phyloP scores from a whole-genome alignment of 2,329 filamentous ascomycete genomes.

The Didymella pinodella region DNA sequence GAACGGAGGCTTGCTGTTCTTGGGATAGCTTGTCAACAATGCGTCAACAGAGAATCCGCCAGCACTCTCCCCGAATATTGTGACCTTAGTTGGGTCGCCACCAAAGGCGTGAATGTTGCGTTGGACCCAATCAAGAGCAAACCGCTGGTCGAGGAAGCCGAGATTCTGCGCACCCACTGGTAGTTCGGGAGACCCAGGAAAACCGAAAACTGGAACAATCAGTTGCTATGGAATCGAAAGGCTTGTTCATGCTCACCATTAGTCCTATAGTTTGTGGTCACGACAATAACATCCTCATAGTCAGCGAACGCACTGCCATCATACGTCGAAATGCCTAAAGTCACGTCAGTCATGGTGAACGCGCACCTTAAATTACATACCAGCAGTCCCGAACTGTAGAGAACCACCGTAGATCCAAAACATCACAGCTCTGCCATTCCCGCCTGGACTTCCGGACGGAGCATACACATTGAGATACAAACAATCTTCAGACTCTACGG shows the following conservation, averaged over 20 bases:
- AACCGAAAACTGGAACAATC: conserved; percentile 38
- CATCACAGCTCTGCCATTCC: conserved; percentile 35
- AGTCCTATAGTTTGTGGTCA: conserved; percentile 42
- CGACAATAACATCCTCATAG: conserved; percentile 42
- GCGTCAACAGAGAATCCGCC: conserved; percentile 38
- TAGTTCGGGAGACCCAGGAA: conserved; percentile 35
- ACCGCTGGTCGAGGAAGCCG: conserved; percentile 65
- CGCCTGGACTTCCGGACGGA: conserved; percentile 30
- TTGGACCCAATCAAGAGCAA: conserved; percentile 63
- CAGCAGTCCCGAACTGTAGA: conserved; percentile 35
- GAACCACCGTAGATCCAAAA: conserved; percentile 46
- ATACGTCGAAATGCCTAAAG: conserved; percentile 24
- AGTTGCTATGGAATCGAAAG: background rate
- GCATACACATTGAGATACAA: conserved; percentile 52
- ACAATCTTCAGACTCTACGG: conserved; percentile 50
- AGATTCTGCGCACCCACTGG: conserved; percentile 51
- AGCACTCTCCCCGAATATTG: conserved; percentile 51
- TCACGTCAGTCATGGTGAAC: background rate
- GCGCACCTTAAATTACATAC: conserved; percentile 2
- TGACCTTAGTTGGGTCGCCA: conserved; percentile 59
- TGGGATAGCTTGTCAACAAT: conserved; percentile 38
- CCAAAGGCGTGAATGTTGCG: conserved; percentile 60
- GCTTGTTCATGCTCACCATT: conserved; percentile 28
- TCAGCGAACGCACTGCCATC: conserved; percentile 41
- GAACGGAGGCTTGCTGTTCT: conserved; percentile 34